Conservation (phyloP, 495 filamentous ascomycete species). For the Hypomontagnella submonticulosa region DNA sequence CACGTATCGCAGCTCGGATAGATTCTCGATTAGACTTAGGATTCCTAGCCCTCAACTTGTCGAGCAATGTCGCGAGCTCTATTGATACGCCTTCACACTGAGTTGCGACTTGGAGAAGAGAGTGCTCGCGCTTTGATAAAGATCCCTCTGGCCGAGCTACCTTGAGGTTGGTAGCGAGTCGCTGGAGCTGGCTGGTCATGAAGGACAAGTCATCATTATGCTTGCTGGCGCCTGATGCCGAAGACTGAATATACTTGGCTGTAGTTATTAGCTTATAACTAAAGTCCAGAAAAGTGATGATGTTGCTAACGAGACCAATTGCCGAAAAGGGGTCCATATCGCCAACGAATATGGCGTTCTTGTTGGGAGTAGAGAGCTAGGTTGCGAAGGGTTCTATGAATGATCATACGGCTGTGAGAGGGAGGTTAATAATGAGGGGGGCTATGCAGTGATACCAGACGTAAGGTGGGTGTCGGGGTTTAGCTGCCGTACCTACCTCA, state of each 20-base stretch:
- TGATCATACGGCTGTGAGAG: too few relatives aligned
- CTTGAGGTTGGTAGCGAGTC: slow-evolving; percentile 15
- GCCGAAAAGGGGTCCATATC: slow-evolving; percentile 56
- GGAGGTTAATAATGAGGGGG: too few relatives aligned
- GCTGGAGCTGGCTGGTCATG: slow-evolving; percentile 27
- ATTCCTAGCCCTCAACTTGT: slow-evolving; percentile 41
- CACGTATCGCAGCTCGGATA: slow-evolving; percentile 34
- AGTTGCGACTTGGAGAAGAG: slow-evolving; percentile 36
- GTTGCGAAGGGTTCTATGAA: background rate
- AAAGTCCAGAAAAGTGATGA: slow-evolving; percentile 56
- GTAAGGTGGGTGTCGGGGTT: too few relatives aligned
- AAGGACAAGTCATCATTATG: slow-evolving; percentile 40
- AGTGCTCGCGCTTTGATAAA: slow-evolving; percentile 39
- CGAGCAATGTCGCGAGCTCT: slow-evolving; percentile 35
- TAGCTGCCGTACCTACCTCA: too few relatives aligned
- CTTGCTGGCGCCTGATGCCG: slow-evolving; percentile 38
- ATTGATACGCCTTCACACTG: slow-evolving; percentile 36
- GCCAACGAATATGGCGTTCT: background rate
- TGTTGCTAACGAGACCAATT: slow-evolving; percentile 51
- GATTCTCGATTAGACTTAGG: slow-evolving; percentile 37
- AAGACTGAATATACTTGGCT: slow-evolving; percentile 45
- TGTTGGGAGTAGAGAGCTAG: background rate
- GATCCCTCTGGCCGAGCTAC: slow-evolving; percentile 1
- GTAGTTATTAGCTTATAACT: slow-evolving; percentile 45
- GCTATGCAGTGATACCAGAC: too few relatives aligned